phyloP scores from a whole-genome alignment of 495 filamentous ascomycete species.

The Aspergillus mulundensis region DNA sequence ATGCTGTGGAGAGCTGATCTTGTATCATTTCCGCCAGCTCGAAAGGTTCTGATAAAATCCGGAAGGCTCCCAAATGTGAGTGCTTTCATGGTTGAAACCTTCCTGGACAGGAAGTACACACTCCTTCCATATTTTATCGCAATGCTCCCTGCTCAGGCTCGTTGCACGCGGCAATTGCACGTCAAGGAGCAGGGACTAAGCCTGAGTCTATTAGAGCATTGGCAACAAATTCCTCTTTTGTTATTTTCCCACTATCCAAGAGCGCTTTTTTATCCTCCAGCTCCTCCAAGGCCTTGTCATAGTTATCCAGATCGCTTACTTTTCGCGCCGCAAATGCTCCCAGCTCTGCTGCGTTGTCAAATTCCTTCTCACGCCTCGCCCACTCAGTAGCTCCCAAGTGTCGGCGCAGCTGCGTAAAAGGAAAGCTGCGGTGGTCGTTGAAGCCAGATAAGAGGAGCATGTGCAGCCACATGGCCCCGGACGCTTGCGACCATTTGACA shows the following conservation, averaged over 20 bases:
- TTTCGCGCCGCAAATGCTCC: slow-evolving; percentile 20
- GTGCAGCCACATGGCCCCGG: slow-evolving; percentile 31
- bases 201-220: not conserved
- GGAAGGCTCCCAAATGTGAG: no score
- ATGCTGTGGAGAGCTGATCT: no score
- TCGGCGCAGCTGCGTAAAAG: slow-evolving; percentile 27
- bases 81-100: no score
- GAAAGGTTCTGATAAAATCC: no score
- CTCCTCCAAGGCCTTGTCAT: slow-evolving; percentile 29
- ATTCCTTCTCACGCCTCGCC: slow-evolving; percentile 21
- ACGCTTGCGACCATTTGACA: slow-evolving; percentile 25
- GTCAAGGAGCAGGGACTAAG: no score
- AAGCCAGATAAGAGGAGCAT: slow-evolving; percentile 32
- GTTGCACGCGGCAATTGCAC: not conserved
- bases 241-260: slow-evolving; percentile 26
- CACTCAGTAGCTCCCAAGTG: slow-evolving; percentile 25
- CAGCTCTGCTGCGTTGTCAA: slow-evolving; percentile 15
- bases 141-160: not conserved
- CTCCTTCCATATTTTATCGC: not conserved
- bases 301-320: slow-evolving; percentile 20
- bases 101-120: not conserved
- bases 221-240: slow-evolving; percentile 22
- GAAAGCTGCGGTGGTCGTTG: slow-evolving; percentile 26
- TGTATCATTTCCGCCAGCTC: no score
- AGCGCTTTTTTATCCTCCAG: slow-evolving; percentile 23